A percentile compares a stretch with the other conserved stretches of the same genome.
phyloP scores from a whole-genome alignment of 257 asterid genomes.

The Paraleonurus japonicus region DNA sequence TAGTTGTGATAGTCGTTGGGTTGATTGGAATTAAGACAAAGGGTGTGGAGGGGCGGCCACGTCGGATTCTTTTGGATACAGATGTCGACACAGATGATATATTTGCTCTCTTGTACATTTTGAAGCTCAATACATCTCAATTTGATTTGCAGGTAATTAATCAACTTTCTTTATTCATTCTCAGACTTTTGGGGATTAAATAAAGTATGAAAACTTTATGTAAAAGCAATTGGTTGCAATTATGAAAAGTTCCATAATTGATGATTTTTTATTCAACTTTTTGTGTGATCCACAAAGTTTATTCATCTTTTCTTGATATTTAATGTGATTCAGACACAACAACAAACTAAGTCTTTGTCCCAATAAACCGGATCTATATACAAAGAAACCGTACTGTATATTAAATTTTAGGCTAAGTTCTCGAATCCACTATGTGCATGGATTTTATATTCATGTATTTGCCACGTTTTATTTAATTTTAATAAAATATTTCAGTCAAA shows the following conservation, averaged over 20 bases:
- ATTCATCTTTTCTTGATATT: too few species aligned
- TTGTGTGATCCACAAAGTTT: neutral
- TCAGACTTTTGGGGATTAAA: neutral
- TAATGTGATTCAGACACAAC: too few species aligned
- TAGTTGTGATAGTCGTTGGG: conserved; percentile 22
- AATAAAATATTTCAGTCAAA: too few species aligned
- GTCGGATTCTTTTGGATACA: conserved; percentile 72
- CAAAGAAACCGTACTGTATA: too few species aligned
- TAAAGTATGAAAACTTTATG: too few species aligned
- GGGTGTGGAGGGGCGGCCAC: conserved; percentile 38
- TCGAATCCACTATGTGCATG: too few species aligned
- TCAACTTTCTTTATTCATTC: neutral
- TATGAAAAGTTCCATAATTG: neutral
- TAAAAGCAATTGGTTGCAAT: neutral
- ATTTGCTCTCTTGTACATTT: conserved; percentile 68
- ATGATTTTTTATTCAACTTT: neutral
- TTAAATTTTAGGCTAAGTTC: too few species aligned
- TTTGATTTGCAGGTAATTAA: conserved; percentile 66
- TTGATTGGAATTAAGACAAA: neutral
- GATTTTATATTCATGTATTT: too few species aligned
- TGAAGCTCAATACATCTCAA: conserved; percentile 67
- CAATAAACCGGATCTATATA: too few species aligned
- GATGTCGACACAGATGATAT: conserved; percentile 83
- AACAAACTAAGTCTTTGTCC: too few species aligned
- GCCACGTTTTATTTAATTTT: too few species aligned